Evolutionary conservation across 2,329 filamentous ascomycete genomes (phyloP).

Genomic region (Colletotrichum camelliae): DNA sequence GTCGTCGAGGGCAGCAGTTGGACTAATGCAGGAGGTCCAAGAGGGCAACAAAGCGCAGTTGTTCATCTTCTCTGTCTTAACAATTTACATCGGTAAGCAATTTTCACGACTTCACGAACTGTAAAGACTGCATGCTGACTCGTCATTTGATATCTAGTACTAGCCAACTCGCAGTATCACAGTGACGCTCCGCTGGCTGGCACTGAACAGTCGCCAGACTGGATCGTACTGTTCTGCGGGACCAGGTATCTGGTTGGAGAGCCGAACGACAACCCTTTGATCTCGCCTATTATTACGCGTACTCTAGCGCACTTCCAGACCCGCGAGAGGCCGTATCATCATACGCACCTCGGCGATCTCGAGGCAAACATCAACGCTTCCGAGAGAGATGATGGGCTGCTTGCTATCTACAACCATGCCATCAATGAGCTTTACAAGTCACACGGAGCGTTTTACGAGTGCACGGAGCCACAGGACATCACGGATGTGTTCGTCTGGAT

Average conservation of each 20-base stretch:
- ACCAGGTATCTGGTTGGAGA: conserved; percentile 9
- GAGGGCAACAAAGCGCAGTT: conserved; percentile 17
- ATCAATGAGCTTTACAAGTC: conserved; percentile 38
- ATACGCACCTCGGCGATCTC: conserved; percentile 27
- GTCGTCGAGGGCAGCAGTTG: conserved; percentile 32
- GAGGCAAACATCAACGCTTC: conserved; percentile 25
- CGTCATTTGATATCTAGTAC: neutral
- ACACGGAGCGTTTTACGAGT: conserved; percentile 28
- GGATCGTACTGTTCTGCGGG: conserved; percentile 25
- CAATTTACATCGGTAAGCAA: conserved; percentile 19
- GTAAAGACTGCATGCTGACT: neutral
- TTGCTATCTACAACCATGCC: conserved; percentile 32
- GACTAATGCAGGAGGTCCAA: conserved; percentile 25
- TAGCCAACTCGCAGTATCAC: conserved; percentile 17
- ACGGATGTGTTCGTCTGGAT: conserved; percentile 46
- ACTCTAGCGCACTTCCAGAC: conserved; percentile 14
- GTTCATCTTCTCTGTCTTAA: conserved; percentile 22
- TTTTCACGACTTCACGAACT: no score
- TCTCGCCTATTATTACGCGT: conserved; percentile 15
- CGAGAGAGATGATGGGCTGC: conserved; percentile 12
- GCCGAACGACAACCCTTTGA: conserved; percentile 2
- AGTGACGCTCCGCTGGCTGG: conserved; percentile 8
- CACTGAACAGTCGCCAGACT: conserved; percentile 19
- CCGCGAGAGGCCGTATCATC: conserved; percentile 16
- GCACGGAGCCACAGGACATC: conserved; percentile 30